Evolutionary conservation across 2,329 filamentous ascomycete genomes (phyloP), one percentile per base, ranked within the genome.

Genomic region (Mycosphaerella arachidis): DNA sequence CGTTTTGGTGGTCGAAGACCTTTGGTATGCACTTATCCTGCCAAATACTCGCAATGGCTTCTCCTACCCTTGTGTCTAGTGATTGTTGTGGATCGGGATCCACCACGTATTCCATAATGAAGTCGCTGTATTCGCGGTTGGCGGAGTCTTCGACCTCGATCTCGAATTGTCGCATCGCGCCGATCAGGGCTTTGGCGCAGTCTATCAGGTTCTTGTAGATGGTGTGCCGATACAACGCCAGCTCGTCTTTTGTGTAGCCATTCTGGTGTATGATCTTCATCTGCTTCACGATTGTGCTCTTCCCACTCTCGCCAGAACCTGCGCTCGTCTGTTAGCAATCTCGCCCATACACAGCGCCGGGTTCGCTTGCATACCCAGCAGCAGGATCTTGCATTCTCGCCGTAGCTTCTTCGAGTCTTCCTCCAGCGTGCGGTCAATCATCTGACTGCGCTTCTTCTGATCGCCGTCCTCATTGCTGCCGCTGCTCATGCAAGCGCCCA

Each of bases 261-360:
- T 97, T 96, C 71, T 97, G 89, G 73, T 99, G 94, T 72, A 99
- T 97, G 70, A 99, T 99, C 79, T 97, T 99, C 94, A 99, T 99
- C 82, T 99, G 94, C 78, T 99, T 99, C 68, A 99, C 94, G 71
- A 99, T 97, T 9, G 94, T 99, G 60, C 94, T 97, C 79, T 99
- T 99, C 68, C 94, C 94, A 77, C 93, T 97, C 80, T 99, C 94
- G 67, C 94, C 94, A 66, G 94, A 97, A 67, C 94, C 94, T 97
- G 56, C 54, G 50, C 48, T 45, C 43, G 37, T 43, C 33, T 56
- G 63, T 68, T 59, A 68, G 66, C 56, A 48, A 18, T 30, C 9
- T 16, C 30, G 10, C 33, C 16, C 30, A 37, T 9, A 35, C 35
- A 53, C 46, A 20, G 31, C 51, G 4, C 7, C 20, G 33, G n/a